Base-by-base conservation (phyloP, 768 basidiomycete genomes). In the Coprinopsis strossmayeri region DNA sequence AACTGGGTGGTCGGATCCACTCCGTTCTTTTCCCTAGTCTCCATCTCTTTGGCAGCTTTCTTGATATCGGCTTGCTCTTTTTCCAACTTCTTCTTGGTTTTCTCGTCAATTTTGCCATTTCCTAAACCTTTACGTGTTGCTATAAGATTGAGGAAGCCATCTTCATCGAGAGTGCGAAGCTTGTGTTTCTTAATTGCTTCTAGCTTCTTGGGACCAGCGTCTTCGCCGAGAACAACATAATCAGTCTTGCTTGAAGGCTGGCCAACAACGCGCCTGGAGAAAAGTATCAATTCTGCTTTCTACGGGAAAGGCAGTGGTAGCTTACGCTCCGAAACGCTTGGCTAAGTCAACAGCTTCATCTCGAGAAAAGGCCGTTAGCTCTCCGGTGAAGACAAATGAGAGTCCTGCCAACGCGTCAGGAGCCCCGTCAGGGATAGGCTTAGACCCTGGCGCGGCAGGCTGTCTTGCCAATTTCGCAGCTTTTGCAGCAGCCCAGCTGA, bases 311-410 rank as follows among this genome's bases (percentile, higher is more conserved):
- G 23, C 21, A 21, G 23, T 23, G 18, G 40, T 7, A 42, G 72
- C 89, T 53, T 42, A 92, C 94, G 84, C 94, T 57, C 92, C 92
- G 60, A 82, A 92, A 3, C 93, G 89, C 64, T 99, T 98, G 0
- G 87, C 95, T 4, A 95, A 64, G 57, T 95, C 92, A 23, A 72
- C 61, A 0, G 90, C 85, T 56, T 96, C 93, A 2, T 97, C 91
- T 30, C 96, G 76, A 1, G 90, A 82, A 55, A 98, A 82, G 50
- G 85, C 87, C 40, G 76, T 79, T 39, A 98, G 67, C 57, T 99
- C 95, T 13, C 94, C 96, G 0, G 96, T 98, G 55, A 99, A 99
- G 18, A 99, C 95, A 59, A 99, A 87, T 0, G 91, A 76, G 20
- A 98, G 72, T 0, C 94, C 94, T 0, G 83, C 77, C 7, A 99